Base-by-base conservation (phyloP, 225 moss, liverwort and hornwort genomes). In the Pleurozium schreberi region DNA sequence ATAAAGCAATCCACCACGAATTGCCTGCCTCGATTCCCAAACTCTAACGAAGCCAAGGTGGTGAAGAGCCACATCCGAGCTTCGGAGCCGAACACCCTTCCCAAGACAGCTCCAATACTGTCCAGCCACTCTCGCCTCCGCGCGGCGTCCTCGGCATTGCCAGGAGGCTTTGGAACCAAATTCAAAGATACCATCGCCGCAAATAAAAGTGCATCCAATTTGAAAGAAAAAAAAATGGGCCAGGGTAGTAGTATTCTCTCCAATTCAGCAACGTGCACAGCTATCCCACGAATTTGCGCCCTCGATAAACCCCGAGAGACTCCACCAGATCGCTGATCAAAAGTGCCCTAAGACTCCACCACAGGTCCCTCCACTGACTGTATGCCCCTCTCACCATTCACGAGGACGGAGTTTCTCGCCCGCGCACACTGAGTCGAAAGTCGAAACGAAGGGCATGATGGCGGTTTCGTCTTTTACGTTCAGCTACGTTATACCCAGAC, bases 31-130 rank as follows among this genome's bases (percentile, higher is more conserved):
- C 10, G 17, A 25, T 42, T 25, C 42, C 95, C 94, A 18, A 98
- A 86, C 49, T 90, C 88, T 18, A 97, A 64, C 80, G 93, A 90
- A 13, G 94, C 82, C 82, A 97, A 53, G 21, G 91, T 90, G 31
- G 93, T 82, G 84, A 94, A 90, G 50, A 98, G 90, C 98, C 97
- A 97, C 92, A 97, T 89, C 62, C 96, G 94, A 67, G 95, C 93
- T 92, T 98, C 98, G 69, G 87, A 89, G 47, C 92, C 93, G 67
- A 97, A 68, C 61, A 96, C 90, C 70, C 71, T 88, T 52, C 87
- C 89, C 80, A 98, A 84, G 65, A 96, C 60, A 63, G 88, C 90
- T 77, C 92, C 94, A 63, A 97, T 40, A 11, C 86, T 85, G 12
- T 92, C 90, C 84, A 97, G 85, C 95, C 94, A 92, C 60, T 71